These are phyloP conservation scores for Endoconidiophora laricicola DNA, from an alignment of 2,329 filamentous ascomycete species.

Conservation along the genomic window DNA sequence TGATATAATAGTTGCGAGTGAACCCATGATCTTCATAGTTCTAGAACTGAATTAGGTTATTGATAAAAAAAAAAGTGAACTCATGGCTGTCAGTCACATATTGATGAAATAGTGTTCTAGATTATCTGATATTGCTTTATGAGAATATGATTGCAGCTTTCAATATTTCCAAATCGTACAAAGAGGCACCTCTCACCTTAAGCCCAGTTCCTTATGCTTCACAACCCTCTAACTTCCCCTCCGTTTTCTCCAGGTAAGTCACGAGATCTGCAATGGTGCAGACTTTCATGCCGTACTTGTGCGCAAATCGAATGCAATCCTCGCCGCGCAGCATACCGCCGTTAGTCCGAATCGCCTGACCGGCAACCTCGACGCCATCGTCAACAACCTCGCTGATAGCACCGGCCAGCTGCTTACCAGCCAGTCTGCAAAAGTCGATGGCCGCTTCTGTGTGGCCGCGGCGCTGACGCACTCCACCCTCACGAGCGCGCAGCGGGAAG, in stretches of 20 bases:
- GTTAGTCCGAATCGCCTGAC: constrained; percentile 45
- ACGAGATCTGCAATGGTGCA: constrained; percentile 91
- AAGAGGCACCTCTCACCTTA: not conserved
- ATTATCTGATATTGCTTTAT: too few species aligned
- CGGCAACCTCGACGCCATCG: constrained; percentile 57
- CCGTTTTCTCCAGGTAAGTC: constrained; percentile 57
- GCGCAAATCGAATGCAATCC: constrained; percentile 74
- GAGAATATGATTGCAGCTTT: not conserved
- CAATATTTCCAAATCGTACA: not conserved
- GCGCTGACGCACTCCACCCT: constrained; percentile 66
- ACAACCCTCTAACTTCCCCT: constrained; percentile 40
- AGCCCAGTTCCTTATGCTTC: constrained; percentile 18
- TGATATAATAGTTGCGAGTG: too few species aligned
- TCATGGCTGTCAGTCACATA: too few species aligned
- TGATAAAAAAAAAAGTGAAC: too few species aligned
- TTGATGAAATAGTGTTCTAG: too few species aligned
- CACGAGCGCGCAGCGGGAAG: constrained; percentile 62
- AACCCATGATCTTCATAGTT: too few species aligned
- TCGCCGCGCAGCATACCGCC: constrained; percentile 88
- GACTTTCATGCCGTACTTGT: constrained; percentile 75
- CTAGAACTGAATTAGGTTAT: too few species aligned
- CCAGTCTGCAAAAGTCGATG: constrained; percentile 73
- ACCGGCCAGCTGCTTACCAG: constrained; percentile 59
- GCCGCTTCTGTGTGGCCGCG: constrained; percentile 87
- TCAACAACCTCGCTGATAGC: constrained; percentile 89